phyloP scores from a whole-genome alignment of 2,329 filamentous ascomycete species.

The Stagonosporopsis chrysanthemi region DNA sequence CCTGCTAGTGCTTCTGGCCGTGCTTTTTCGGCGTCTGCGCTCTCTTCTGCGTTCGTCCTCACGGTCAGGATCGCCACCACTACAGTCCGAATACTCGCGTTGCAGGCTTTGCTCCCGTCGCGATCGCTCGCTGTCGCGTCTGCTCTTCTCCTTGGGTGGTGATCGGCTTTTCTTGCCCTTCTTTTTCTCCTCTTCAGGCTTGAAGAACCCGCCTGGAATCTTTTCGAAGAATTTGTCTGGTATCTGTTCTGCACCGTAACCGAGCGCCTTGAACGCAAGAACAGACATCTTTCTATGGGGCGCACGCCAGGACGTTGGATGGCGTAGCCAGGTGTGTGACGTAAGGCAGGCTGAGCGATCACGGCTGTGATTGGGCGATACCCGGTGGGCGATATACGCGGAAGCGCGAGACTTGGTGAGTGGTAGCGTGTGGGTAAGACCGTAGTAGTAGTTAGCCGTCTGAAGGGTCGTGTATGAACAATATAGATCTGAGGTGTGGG shows the following conservation, averaged over 20 bases:
- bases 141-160: conserved; percentile 26
- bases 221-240: conserved; percentile 50
- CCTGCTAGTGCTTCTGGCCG: conserved; percentile 33
- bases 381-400: conserved; percentile 8
- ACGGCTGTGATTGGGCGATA: conserved; percentile 44
- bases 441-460: conserved; percentile 16
- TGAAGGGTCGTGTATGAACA: conserved; percentile 16
- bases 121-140: conserved; percentile 29
- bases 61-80: conserved; percentile 41
- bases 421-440: conserved; percentile 34
- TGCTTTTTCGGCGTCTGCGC: conserved; percentile 37
- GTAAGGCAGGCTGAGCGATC: conserved; percentile 33
- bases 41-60: conserved; percentile 37
- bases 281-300: conserved; percentile 41
- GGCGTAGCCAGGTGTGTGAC: conserved; percentile 37
- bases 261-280: conserved; percentile 50
- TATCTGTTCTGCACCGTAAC: conserved; percentile 49
- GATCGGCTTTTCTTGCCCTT: conserved; percentile 28
- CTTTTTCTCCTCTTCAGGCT: conserved; percentile 41
- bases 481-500: conserved; percentile 19
- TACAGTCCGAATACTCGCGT: conserved; percentile 41
- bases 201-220: conserved; percentile 50
- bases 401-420: conserved; percentile 30
- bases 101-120: conserved; percentile 37
- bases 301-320: conserved; percentile 35